Evolutionary conservation across 208 protist genomes (phyloP), one percentile per base, ranked within the genome.

Genomic region (Porcisia deanei): DNA sequence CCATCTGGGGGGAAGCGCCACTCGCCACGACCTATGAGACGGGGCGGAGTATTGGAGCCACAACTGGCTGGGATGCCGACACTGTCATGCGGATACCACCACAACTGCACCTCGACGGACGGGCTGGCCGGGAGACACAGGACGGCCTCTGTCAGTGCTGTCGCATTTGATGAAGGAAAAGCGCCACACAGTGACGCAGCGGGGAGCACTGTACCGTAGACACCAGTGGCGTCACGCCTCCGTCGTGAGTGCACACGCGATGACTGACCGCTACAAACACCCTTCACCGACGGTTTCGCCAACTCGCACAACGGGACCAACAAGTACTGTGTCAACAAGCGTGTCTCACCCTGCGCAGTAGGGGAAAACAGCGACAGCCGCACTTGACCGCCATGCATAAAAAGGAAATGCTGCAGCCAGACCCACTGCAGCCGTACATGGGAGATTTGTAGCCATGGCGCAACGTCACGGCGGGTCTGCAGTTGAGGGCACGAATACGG

Each of bases 351-450:
- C 25, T 71, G 52, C 18, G 67, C 64, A 20, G 8, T 41, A 30
- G 34, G 63, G 22, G 30, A 49, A 47, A 20, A 20, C 63, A 82
- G 30, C 12, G 22, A 37, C 0, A 86, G 64, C n/a, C 76, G 75
- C n/a, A 60, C 71, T 49, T 77, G 63, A 8, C 82, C 82, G 18
- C 82, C 82, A 52, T 71, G 64, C 54, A 79, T 58, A 22, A 12
- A 37, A 37, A 82, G 60, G 25, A 84, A n/a, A 71, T 84, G 83
- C 52, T 73, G 75, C 47, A 87, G 67, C 83, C 78, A 84, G 54
- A 73, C 71, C 82, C 77, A 83, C 54, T 60, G 67, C 59, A 87
- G 65, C 5, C 75, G 78, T 45, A 81, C 53, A 14, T 79, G 39
- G 20, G 58, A 58, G n/a, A 77, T 52, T 30, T 49, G 66, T n/a